Conservation (phyloP, 805 yeast genomes). For the Kodamaea fukazawae region DNA sequence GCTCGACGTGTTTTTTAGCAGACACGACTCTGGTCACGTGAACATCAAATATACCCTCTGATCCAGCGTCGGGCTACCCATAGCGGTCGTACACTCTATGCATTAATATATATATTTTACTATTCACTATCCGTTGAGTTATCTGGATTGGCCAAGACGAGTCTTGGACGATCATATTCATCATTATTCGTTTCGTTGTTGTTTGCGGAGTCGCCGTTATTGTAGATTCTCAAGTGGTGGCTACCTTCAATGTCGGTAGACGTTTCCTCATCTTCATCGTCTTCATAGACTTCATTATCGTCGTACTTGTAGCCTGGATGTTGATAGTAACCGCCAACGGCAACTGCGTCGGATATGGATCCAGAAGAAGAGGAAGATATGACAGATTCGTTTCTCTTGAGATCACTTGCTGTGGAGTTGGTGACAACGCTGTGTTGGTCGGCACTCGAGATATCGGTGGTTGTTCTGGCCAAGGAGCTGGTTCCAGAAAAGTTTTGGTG, state of each 20-base stretch:
- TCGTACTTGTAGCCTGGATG: conserved; percentile 37
- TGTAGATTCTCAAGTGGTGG: not conserved
- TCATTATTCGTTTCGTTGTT: conserved; percentile 22
- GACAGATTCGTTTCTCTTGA: conserved; percentile 20
- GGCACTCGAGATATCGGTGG: conserved; percentile 27
- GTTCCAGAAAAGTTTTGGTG: conserved; percentile 17
- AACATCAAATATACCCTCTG: no score
- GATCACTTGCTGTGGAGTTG: conserved; percentile 13
- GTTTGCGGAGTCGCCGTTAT: not conserved
- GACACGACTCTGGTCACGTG: conserved; percentile 8
- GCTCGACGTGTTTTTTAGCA: conserved; percentile 9
- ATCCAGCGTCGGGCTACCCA: not conserved
- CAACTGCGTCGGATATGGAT: conserved; percentile 23
- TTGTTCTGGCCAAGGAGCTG: conserved; percentile 30
- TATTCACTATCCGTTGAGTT: conserved; percentile 35
- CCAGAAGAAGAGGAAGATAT: conserved; percentile 28
- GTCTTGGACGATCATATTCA: conserved; percentile 39
- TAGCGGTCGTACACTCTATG: not conserved
- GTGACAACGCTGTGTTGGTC: conserved; percentile 20
- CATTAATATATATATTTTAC: not conserved
- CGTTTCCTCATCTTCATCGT: conserved; percentile 13
- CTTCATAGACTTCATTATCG: conserved; percentile 18
- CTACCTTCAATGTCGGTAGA: conserved; percentile 14
- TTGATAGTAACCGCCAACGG: conserved; percentile 36
- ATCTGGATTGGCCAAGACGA: conserved; percentile 61